These are phyloP conservation scores for Lumnitzera littorea DNA, from an alignment of 345 rosid genomes.

Conservation along the genomic window DNA sequence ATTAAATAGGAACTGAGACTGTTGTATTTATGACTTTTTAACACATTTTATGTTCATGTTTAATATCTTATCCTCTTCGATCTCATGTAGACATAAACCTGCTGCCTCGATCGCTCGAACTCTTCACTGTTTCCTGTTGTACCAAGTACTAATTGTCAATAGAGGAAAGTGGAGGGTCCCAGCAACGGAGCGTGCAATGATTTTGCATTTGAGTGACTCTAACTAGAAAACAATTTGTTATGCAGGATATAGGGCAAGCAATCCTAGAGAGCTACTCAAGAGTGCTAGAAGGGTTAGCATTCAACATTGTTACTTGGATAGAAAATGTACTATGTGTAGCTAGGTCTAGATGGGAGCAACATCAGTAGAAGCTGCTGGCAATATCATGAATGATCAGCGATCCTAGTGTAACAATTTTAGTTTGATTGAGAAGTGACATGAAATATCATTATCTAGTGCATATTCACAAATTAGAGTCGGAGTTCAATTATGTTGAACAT, in stretches of 20 bases:
- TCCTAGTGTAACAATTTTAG: too few relatives aligned
- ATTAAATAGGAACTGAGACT: not conserved
- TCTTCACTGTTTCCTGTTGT: not conserved
- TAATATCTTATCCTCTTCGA: not conserved
- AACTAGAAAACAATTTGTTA: not conserved
- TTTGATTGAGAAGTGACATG: too few relatives aligned
- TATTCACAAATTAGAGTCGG: too few relatives aligned
- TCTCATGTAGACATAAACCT: not conserved
- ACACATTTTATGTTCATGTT: not conserved
- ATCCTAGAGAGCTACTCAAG: slow-evolving; percentile 22
- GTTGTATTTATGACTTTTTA: too few relatives aligned
- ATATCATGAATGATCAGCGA: too few relatives aligned
- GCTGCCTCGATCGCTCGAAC: not conserved
- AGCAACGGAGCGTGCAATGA: too few relatives aligned
- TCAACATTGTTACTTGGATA: slow-evolving; percentile 20
- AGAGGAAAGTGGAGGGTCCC: too few relatives aligned
- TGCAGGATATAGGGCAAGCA: slow-evolving; percentile 22
- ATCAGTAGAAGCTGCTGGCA: not conserved
- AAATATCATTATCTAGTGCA: too few relatives aligned
- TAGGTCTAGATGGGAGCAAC: not conserved
- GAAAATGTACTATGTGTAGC: slow-evolving; percentile 15
- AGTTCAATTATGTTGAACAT: too few relatives aligned
- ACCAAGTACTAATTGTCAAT: too few relatives aligned
- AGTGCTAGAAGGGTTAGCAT: slow-evolving; percentile 19
- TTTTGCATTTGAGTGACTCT: too few relatives aligned